A percentile compares a stretch with the other conserved stretches of the same genome.
These are phyloP conservation scores for Rhipidocladum racemiflorum DNA, from an alignment of 176 grass and related monocot genomes.

Conservation along the genomic window DNA sequence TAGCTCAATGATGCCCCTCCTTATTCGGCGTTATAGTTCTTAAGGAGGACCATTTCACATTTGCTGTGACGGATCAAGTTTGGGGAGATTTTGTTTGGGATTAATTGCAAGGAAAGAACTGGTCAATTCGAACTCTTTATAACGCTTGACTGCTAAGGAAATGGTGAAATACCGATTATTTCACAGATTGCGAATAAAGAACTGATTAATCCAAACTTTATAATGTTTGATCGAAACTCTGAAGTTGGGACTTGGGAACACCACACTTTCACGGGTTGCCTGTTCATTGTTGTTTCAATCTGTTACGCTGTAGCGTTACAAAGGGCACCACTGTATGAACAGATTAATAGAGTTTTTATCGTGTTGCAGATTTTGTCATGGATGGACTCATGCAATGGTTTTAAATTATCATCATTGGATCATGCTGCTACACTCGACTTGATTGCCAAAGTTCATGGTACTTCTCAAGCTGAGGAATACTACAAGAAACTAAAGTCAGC, in stretches of 20 bases:
- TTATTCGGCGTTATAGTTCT: not conserved
- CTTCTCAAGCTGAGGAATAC: slow-evolving; percentile 62
- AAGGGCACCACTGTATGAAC: not conserved
- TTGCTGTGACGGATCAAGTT: not conserved
- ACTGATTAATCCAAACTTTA: not conserved
- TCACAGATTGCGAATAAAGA: not conserved
- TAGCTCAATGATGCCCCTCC: not conserved
- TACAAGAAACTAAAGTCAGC: slow-evolving; percentile 45
- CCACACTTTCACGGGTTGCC: not conserved
- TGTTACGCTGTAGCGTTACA: not conserved
- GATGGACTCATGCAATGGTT: slow-evolving; percentile 50
- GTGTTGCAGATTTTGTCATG: slow-evolving; percentile 71
- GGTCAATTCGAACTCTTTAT: not conserved
- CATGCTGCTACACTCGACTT: slow-evolving; percentile 61
- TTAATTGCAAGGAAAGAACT: not conserved
- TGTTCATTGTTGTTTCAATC: not conserved
- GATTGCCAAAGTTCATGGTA: slow-evolving; percentile 52
- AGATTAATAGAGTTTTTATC: not conserved
- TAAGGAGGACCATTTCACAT: not conserved
- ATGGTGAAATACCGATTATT: too few relatives aligned
- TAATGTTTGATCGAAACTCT: not conserved
- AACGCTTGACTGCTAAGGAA: too few relatives aligned
- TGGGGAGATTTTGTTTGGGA: not conserved
- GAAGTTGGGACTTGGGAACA: not conserved
- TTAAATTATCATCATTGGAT: slow-evolving; percentile 51